These are phyloP conservation scores for Arachis stenosperma DNA, from an alignment of 306 rosid species.

Conservation along the genomic window DNA sequence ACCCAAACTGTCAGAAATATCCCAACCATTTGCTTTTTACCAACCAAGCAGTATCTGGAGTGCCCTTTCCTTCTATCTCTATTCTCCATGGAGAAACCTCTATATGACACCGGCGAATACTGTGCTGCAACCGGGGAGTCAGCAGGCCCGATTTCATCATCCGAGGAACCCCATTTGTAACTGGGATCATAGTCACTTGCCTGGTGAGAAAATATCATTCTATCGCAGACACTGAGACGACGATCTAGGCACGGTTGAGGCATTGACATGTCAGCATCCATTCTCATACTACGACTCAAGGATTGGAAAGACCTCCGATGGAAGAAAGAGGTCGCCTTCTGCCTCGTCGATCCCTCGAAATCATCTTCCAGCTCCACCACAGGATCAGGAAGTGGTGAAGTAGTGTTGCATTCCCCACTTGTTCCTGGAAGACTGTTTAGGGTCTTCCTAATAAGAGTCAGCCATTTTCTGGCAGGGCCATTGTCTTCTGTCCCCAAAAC, in stretches of 20 bases:
- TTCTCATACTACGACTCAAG: constrained; percentile 93
- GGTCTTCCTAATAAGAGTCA: constrained; percentile 85
- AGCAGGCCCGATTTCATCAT: constrained; percentile 75
- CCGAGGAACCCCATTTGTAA: constrained; percentile 84
- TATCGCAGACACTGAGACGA: constrained; percentile 81
- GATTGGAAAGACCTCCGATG: constrained; percentile 94
- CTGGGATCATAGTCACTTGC: constrained; percentile 81
- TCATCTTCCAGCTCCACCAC: constrained; percentile 83
- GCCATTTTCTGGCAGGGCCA: constrained; percentile 97
- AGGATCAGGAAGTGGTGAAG: constrained; percentile 91
- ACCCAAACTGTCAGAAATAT: constrained; percentile 92
- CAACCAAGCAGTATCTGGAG: constrained; percentile 88
- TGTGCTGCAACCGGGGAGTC: constrained; percentile 69
- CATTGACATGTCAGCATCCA: constrained; percentile 76
- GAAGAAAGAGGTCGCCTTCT: constrained; percentile 80
- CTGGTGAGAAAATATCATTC: constrained; percentile 72
- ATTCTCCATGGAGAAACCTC: constrained; percentile 73
- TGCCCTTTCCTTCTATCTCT: constrained; percentile 71
- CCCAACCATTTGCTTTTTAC: constrained; percentile 99
- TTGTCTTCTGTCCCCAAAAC: constrained; percentile 98
- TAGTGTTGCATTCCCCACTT: constrained; percentile 68
- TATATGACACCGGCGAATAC: constrained; percentile 67
- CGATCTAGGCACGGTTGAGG: constrained; percentile 80
- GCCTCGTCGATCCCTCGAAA: constrained; percentile 87
- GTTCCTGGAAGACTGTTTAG: constrained; percentile 90